These are phyloP conservation scores for Paspalum notatum DNA, from an alignment of 176 grass and related monocot species.

Conservation along the genomic window DNA sequence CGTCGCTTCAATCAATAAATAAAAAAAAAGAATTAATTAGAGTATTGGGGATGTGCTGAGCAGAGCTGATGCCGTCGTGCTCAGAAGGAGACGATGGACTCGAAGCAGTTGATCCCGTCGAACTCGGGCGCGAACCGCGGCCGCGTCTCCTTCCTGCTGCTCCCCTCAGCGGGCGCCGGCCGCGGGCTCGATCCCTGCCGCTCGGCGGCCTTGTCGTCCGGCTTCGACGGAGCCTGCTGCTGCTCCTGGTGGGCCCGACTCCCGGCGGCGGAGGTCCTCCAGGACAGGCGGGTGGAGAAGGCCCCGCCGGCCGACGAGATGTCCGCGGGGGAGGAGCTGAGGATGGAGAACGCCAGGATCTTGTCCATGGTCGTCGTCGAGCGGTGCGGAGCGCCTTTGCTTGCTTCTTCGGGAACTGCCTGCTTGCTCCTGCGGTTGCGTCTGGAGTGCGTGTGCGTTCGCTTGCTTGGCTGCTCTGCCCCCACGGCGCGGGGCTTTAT, in stretches of 20 bases:
- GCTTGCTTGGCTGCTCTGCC: neutral
- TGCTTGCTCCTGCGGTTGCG: neutral
- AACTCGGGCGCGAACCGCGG: conserved; percentile 69
- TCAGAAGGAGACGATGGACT: conserved; percentile 55
- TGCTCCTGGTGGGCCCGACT: conserved; percentile 3
- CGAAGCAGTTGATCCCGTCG: conserved; percentile 72
- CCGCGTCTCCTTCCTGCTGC: neutral
- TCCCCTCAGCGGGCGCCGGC: neutral
- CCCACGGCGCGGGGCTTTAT: neutral
- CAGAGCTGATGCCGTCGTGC: neutral
- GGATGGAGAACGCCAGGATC: conserved; percentile 71
- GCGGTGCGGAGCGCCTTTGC: neutral
- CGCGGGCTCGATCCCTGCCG: neutral
- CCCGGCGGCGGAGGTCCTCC: neutral
- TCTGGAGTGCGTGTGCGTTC: neutral
- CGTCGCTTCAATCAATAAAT: neutral
- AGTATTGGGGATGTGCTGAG: no score
- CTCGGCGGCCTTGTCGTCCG: neutral
- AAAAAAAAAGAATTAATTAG: neutral
- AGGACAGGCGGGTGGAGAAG: neutral
- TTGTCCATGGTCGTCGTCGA: conserved; percentile 48
- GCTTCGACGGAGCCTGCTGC: neutral
- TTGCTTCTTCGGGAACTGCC: neutral
- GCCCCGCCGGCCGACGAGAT: neutral
- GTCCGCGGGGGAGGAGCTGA: conserved; percentile 61